phyloP scores from a whole-genome alignment of 768 basidiomycete genomes.

The Russula emetica region DNA sequence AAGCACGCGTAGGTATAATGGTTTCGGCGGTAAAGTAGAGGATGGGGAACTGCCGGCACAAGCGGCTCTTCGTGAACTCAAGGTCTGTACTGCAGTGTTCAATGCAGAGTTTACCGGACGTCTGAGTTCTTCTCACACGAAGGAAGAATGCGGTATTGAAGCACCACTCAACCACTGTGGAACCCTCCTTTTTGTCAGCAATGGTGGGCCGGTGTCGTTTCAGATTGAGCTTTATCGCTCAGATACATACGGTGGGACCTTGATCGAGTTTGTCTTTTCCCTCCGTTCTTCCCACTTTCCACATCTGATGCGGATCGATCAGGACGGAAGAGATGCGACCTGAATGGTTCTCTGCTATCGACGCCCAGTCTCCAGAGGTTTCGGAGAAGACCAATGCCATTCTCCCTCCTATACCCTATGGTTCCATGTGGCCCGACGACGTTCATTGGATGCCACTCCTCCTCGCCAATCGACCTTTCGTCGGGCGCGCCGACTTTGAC shows the following conservation, averaged over 20 bases:
- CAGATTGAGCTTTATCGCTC: conserved; percentile 72
- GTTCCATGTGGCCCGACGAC: conserved; percentile 61
- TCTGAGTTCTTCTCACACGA: background rate
- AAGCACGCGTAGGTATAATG: conserved; percentile 60
- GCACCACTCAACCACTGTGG: conserved; percentile 63
- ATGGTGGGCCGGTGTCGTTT: conserved; percentile 50
- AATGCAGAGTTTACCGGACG: too few relatives aligned
- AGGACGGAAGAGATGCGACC: conserved; percentile 90
- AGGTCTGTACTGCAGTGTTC: conserved; percentile 37
- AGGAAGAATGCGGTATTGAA: conserved; percentile 83
- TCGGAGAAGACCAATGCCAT: background rate
- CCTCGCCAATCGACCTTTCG: conserved; percentile 39
- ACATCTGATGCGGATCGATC: background rate
- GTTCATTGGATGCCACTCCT: conserved; percentile 65
- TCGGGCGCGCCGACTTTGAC: conserved; percentile 47
- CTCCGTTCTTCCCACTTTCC: background rate
- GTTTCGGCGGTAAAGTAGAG: conserved; percentile 88
- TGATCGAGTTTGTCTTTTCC: conserved; percentile 55
- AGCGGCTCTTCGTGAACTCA: conserved; percentile 73
- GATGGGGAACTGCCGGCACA: conserved; percentile 59
- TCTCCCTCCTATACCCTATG: conserved; percentile 52
- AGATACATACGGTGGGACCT: conserved; percentile 51
- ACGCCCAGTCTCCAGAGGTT: conserved; percentile 15
- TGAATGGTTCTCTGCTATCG: conserved; percentile 59
- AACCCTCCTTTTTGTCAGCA: conserved; percentile 56